These are phyloP conservation scores for Penicillium sp. DNA, from an alignment of 2,329 filamentous ascomycete species.

Conservation along the genomic window DNA sequence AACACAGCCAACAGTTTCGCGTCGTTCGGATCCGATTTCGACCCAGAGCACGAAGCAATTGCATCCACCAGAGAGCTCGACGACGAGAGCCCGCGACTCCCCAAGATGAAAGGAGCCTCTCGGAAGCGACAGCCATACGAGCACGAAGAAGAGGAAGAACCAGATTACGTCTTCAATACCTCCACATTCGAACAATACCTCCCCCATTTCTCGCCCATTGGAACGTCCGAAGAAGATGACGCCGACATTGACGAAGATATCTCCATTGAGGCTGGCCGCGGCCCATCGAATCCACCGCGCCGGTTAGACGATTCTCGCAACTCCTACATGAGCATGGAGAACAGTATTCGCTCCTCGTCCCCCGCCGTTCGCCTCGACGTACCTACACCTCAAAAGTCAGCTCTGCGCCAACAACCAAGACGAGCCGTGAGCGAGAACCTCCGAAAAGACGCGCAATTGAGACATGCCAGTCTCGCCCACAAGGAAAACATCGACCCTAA, in stretches of 20 bases:
- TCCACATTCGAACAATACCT: slow-evolving; percentile 54
- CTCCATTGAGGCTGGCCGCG: slow-evolving; percentile 64
- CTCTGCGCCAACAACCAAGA: slow-evolving; percentile 34
- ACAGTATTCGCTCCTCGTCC: slow-evolving; percentile 49
- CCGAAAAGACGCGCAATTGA: slow-evolving; percentile 47
- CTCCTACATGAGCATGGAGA: slow-evolving; percentile 54
- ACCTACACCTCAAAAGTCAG: slow-evolving; percentile 43
- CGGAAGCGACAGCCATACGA: slow-evolving; percentile 20
- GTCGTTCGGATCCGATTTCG: slow-evolving; percentile 45
- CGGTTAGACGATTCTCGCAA: slow-evolving; percentile 56
- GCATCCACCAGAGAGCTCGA: slow-evolving; percentile 45
- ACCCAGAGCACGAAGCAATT: slow-evolving; percentile 49
- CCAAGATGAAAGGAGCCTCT: slow-evolving; percentile 28
- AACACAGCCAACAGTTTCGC: slow-evolving; percentile 35
- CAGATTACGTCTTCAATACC: slow-evolving; percentile 51
- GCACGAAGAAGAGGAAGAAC: slow-evolving; percentile 34
- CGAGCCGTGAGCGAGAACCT: slow-evolving; percentile 42
- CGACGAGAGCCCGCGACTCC: slow-evolving; percentile 32
- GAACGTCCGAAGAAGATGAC: slow-evolving; percentile 45
- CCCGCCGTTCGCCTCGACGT: slow-evolving; percentile 46
- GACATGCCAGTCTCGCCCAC: slow-evolving; percentile 45
- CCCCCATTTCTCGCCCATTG: slow-evolving; percentile 53
- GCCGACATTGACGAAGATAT: slow-evolving; percentile 52
- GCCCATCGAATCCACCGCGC: slow-evolving; percentile 43
- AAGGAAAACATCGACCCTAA: slow-evolving; percentile 48